phyloP scores from a whole-genome alignment of 1,284 basidiomycete species.

The Trichosporon faecale region DNA sequence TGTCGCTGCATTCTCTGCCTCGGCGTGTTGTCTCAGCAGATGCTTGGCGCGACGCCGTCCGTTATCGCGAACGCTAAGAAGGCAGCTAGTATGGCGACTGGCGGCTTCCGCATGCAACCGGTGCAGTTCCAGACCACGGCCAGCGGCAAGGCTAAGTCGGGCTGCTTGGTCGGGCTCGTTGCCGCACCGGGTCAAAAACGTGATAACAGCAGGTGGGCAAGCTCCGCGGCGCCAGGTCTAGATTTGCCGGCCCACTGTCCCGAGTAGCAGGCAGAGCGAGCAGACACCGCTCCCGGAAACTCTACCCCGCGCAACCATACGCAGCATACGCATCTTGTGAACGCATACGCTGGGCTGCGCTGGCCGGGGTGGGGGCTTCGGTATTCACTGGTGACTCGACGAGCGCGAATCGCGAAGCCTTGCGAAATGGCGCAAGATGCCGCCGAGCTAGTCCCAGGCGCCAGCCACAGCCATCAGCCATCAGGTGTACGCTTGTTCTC shows the following conservation, averaged over 20 bases:
- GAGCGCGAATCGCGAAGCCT: not conserved
- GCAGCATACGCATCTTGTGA: not conserved
- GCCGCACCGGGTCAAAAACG: slow-evolving; percentile 1
- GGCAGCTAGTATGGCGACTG: not conserved
- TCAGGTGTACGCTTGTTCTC: not conserved
- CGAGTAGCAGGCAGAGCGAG: too few relatives aligned
- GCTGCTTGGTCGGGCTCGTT: not conserved
- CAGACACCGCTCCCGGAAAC: not conserved
- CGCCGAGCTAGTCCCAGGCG: not conserved
- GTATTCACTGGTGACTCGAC: not conserved
- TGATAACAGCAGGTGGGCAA: not conserved
- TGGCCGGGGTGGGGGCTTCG: not conserved
- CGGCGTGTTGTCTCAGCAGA: not conserved
- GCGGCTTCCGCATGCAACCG: not conserved
- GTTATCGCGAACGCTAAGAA: not conserved
- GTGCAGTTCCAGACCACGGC: not conserved
- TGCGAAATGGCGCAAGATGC: not conserved
- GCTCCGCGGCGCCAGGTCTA: not conserved
- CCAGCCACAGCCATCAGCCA: not conserved
- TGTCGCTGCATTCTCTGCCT: not conserved
- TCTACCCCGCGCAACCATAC: not conserved
- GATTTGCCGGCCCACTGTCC: not conserved
- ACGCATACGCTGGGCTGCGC: not conserved
- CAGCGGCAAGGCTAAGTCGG: not conserved
- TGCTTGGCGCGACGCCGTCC: not conserved